A percentile compares a stretch with the other conserved stretches of the same genome.
These are phyloP conservation scores for Citrus sp. DNA, from an alignment of 345 rosid species.

Conservation along the genomic window DNA sequence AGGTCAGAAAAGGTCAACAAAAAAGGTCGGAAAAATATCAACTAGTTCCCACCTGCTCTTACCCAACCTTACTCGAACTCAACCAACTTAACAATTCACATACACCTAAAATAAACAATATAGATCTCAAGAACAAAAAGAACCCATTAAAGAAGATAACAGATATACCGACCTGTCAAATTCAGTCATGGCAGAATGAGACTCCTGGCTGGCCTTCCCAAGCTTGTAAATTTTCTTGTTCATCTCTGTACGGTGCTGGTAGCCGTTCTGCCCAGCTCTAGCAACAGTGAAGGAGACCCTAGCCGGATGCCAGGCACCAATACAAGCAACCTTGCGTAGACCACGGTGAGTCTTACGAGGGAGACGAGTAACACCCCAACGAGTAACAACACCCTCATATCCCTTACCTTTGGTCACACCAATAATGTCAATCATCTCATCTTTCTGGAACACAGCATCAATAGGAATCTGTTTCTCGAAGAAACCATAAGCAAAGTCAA, in stretches of 20 bases:
- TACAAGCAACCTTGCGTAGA: constrained; percentile 94
- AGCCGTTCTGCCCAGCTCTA: constrained; percentile 95
- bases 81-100: too few relatives aligned
- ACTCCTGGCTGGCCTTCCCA: constrained; percentile 77
- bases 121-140: background rate
- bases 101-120: background rate
- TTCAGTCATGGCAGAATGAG: constrained; percentile 72
- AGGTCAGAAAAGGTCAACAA: background rate
- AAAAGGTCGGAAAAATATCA: too few relatives aligned
- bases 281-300: constrained; percentile 95
- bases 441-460: constrained; percentile 83
- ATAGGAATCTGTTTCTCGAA: constrained; percentile 86
- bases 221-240: constrained; percentile 85
- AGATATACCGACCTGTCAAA: constrained; percentile 56
- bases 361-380: constrained; percentile 96
- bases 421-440: constrained; percentile 88
- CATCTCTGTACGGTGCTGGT: constrained; percentile 89
- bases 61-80: too few relatives aligned
- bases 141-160: background rate
- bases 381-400: constrained; percentile 86
- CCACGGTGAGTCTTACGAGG: constrained; percentile 96
- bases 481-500: constrained; percentile 73
- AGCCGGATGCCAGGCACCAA: constrained; percentile 99
- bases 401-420: constrained; percentile 97
- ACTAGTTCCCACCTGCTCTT: too few relatives aligned